Evolutionary conservation across 306 rosid species (phyloP).

Genomic region (Mimosa pudica): DNA sequence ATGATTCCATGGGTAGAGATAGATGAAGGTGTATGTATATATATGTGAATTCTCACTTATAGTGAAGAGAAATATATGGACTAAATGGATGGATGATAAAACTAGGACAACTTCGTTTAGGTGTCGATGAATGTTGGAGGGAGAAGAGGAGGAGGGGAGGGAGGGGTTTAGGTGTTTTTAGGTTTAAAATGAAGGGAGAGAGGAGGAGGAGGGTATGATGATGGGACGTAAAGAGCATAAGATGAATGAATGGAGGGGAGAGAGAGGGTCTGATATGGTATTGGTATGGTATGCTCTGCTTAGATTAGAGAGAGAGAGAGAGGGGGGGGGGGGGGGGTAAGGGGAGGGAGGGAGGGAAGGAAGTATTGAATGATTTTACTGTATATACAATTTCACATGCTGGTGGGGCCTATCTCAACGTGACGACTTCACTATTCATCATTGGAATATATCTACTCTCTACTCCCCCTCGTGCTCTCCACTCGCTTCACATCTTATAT

Average conservation of each 20-base stretch:
- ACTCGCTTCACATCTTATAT: neutral
- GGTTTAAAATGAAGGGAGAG: conserved; percentile 12
- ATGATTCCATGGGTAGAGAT: conserved; percentile 57
- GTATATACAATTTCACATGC: conserved; percentile 56
- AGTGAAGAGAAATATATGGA: no score
- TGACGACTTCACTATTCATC: conserved; percentile 53
- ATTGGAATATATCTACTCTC: conserved; percentile 32
- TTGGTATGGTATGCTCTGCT: neutral
- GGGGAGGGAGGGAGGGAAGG: neutral
- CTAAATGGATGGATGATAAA: no score
- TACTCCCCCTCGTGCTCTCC: neutral
- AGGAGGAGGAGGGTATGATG: conserved; percentile 36
- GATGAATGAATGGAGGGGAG: conserved; percentile 61
- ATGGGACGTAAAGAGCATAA: conserved; percentile 78
- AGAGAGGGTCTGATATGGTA: conserved; percentile 26
- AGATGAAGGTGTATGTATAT: no score
- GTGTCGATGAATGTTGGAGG: neutral
- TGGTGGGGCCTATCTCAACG: conserved; percentile 59
- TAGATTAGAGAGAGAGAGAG: neutral
- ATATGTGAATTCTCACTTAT: no score
- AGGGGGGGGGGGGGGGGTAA: neutral
- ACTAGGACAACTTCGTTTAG: no score
- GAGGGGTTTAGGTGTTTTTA: neutral
- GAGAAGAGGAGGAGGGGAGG: no score
- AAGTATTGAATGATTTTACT: conserved; percentile 16